Base-by-base conservation (phyloP, 2,329 filamentous ascomycete genomes). In the Moelleriella libera region DNA sequence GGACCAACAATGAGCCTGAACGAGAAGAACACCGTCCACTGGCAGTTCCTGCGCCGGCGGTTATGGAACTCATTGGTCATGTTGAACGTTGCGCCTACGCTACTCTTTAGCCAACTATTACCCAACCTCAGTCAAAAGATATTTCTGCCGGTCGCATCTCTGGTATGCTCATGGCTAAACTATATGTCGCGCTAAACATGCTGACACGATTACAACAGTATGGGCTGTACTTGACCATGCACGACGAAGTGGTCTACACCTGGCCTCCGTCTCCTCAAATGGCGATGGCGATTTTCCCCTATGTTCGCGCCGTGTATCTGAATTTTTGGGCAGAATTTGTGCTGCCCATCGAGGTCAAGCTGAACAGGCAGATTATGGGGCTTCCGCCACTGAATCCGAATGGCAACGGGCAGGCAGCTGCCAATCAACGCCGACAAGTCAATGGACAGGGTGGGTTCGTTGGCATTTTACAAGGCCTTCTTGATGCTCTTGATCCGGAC, bases 251-350 rank as follows among this genome's bases (percentile, higher is more conserved):
- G n/a, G 63, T 70, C 44, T 61, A 72, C 21, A 56, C 59, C 11
- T 79, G 75, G 75, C 75, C 76, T 1, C 75, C 74, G 0, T 71
- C 74, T 0, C 70, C 74, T 1, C 64, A 68, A 40, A 69, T 74
- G 49, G 70, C 68, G n/a, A 58, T 78, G 46, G 63, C 69, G 1
- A 51, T 71, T 3, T 69, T 76, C 51, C 76, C 76, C 0, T 68
- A 68, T 42, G 57, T 69, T 4, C 64, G 65, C 34, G 62, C 62
- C 41, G 52, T 69, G 7, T 76, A 79, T 56, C 64, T 65, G 50
- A 64, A 63, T 46, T 41, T 76, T 3, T 72, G 74, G 55, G 65
- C 63, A 30, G 63, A 67, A 45, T 56, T 76, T 29, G 66, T 74
- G 30, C 64, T 66, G 7, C 60, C 62, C 1, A 65, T 74, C 30